Base-by-base conservation (phyloP, 208 protist genomes). In the Leishmania aethiopica region DNA sequence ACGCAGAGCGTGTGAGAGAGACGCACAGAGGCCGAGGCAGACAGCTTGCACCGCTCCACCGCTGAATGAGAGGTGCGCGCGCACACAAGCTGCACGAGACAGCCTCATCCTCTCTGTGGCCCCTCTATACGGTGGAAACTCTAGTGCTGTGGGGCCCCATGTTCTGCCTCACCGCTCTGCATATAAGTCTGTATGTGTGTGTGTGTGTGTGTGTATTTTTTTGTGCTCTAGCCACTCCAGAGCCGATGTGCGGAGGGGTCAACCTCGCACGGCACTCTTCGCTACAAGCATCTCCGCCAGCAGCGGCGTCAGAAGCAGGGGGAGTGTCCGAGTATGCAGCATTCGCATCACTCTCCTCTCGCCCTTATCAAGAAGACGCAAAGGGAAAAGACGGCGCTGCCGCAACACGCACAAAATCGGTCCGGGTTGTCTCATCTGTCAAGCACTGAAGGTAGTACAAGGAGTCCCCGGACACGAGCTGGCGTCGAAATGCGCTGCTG, bases 381-480 rank as follows among this genome's bases (percentile, higher is more conserved):
- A 88, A 86, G 8, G 83, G 55, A 70, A 95, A 96, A 25, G 80
- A 79, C 5, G 92, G 90, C 51, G 87, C 84, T n/a, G 93, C 82
- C 1, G 92, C 92, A 17, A 91, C 80, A 19, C 75, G 86, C 13
- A 97, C 72, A 86, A 97, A 96, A 74, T 95, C 91, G 0, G 80
- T 78, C 13, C 92, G 90, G 1, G 75, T 86, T 0, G 76, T 81
- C 25, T 81, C 88, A 42, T 94, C 89, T 3, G 87, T 95, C 42
- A 97, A 86, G 83, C 93, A 96, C 79, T 93, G 87, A 35, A 97
- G 84, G 77, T 89, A 95, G 55, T 92, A 87, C 37, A 97, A 75
- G 6, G 86, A 86, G 22, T 83, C 78, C 25, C 80, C 84, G 7
- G 88, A 91, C 32, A 67, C 59, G 6, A 97, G 72, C 40, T 84